A percentile compares a stretch with the other conserved stretches of the same genome.
phyloP scores from a whole-genome alignment of 768 basidiomycete genomes.

The Fistulinella prunicolor region DNA sequence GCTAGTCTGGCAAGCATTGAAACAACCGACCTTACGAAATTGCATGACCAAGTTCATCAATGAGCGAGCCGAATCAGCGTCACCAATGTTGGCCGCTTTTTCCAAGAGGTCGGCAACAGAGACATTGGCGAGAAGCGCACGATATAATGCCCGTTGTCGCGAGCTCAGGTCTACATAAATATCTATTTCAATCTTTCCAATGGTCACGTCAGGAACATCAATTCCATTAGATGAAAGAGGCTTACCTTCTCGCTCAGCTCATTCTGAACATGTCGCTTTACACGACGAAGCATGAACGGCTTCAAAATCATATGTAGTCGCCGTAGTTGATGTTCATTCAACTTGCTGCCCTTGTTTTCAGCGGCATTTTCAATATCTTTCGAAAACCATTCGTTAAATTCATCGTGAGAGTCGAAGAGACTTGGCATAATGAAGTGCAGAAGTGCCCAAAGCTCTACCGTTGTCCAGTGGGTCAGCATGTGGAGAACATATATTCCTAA shows the following conservation, averaged over 20 bases:
- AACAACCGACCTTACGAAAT: constrained; percentile 78
- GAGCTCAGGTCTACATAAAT: constrained; percentile 93
- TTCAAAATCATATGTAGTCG: constrained; percentile 98
- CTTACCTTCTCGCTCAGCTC: constrained; percentile 96
- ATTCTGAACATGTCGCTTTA: constrained; percentile 99
- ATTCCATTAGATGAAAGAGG: constrained; percentile 43
- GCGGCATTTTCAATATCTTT: constrained; percentile 97
- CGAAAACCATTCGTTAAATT: constrained; percentile 99
- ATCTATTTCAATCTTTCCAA: constrained; percentile 89
- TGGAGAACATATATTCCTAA: not conserved
- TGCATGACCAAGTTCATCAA: constrained; percentile 99
- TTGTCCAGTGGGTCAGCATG: constrained; percentile 2
- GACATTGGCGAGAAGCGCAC: constrained; percentile 85
- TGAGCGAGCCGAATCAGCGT: constrained; percentile 87
- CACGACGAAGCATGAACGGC: constrained; percentile 96
- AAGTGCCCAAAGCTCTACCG: constrained; percentile 91
- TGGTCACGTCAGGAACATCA: constrained; percentile 78
- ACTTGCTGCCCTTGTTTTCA: constrained; percentile 85
- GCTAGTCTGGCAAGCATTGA: not conserved
- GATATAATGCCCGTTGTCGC: constrained; percentile 87
- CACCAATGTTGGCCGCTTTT: constrained; percentile 88
- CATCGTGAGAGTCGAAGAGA: constrained; percentile 97
- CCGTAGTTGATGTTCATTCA: constrained; percentile 93
- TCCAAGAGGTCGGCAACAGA: constrained; percentile 92
- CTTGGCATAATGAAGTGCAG: constrained; percentile 99